Percentiles rank a stretch among this genome's conserved stretches.
Conservation (phyloP, 768 basidiomycete species). For the Psilocybe sp. region DNA sequence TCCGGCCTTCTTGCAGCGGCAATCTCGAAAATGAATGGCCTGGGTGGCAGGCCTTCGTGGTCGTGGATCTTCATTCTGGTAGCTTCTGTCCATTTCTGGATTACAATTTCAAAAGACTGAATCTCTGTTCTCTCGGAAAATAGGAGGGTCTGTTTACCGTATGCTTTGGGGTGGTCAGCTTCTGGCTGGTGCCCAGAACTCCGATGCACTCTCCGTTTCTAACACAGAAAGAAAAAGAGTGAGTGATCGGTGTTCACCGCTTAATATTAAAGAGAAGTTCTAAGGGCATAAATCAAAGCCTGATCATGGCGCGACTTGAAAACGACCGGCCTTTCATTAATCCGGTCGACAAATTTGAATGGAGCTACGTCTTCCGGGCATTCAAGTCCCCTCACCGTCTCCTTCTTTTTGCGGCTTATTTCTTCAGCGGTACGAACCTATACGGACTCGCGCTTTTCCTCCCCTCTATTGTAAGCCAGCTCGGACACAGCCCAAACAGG, state of each 20-base stretch:
- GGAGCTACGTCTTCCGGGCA: constrained; percentile 26
- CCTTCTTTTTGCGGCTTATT: constrained; percentile 29
- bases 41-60: constrained; percentile 54
- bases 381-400: constrained; percentile 32
- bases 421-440: constrained; percentile 31
- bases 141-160: constrained; percentile 15
- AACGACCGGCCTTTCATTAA: constrained; percentile 28
- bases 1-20: constrained; percentile 64
- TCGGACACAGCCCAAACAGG: constrained; percentile 29
- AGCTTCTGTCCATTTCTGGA: constrained; percentile 7
- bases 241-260: constrained; percentile 1
- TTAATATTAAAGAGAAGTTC: background rate
- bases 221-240: constrained; percentile 7
- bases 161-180: background rate
- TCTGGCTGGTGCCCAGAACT: background rate
- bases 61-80: constrained; percentile 35
- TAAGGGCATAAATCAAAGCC: constrained; percentile 10
- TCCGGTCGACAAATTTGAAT: constrained; percentile 26
- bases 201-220: constrained; percentile 8
- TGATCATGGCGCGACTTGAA: constrained; percentile 27
- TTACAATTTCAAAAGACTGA: background rate
- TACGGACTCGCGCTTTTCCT: constrained; percentile 34
- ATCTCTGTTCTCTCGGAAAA: background rate
- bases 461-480: constrained; percentile 35
- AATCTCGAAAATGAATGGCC: constrained; percentile 53